These are phyloP conservation scores for Aciculoconidium aculeatum DNA, from an alignment of 805 yeast species.

Conservation along the genomic window DNA sequence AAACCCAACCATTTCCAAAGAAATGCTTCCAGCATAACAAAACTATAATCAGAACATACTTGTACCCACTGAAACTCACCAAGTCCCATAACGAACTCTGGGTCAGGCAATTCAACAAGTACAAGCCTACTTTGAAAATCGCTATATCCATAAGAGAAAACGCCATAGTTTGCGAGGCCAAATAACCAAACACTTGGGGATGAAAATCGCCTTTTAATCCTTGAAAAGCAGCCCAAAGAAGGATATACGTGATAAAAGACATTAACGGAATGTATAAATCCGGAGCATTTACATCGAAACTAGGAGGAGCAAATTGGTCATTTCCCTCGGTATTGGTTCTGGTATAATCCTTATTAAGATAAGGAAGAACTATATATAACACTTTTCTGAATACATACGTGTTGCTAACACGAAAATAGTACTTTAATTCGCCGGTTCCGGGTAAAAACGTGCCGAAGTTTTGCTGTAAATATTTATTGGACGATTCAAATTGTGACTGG, in stretches of 20 bases:
- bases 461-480: conserved; percentile 72
- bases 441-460: conserved; percentile 53
- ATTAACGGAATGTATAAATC: conserved; percentile 93
- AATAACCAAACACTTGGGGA: conserved; percentile 84
- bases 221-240: conserved; percentile 75
- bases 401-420: conserved; percentile 89
- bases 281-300: conserved; percentile 88
- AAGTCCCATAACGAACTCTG: conserved; percentile 68
- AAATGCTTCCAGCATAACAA: conserved; percentile 48
- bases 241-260: conserved; percentile 84
- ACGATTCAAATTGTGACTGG: conserved; percentile 74
- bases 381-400: conserved; percentile 75
- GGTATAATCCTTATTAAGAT: conserved; percentile 78
- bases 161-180: conserved; percentile 82
- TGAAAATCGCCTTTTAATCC: conserved; percentile 89
- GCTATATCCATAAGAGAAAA: conserved; percentile 71
- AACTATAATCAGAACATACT: conserved; percentile 75
- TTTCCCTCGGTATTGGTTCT: conserved; percentile 25
- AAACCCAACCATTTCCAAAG: conserved; percentile 28
- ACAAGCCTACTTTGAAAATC: conserved; percentile 75
- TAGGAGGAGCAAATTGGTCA: conserved; percentile 58
- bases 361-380: conserved; percentile 75
- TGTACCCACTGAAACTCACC: conserved; percentile 87
- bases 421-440: conserved; percentile 55
- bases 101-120: conserved; percentile 64